Evolutionary conservation across 2,329 filamentous ascomycete species (phyloP).

Genomic region (Stemphylium lycopersici): DNA sequence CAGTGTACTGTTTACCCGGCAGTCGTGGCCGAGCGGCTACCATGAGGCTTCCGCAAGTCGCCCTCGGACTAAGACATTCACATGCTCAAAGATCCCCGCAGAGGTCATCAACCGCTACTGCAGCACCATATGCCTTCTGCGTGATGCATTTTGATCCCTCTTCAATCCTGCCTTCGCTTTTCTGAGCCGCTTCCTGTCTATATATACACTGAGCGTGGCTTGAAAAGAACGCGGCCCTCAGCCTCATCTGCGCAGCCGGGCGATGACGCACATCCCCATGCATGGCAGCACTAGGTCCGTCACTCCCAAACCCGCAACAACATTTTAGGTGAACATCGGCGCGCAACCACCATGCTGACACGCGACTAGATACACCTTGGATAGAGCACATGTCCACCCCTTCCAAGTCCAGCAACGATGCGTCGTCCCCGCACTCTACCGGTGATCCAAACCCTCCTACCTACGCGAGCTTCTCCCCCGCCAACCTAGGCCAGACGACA

Average conservation of each 20-base stretch:
- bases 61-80: constrained; percentile 33
- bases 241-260: constrained; percentile 32
- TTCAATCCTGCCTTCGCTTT: neutral
- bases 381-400: constrained; percentile 51
- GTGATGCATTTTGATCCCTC: constrained; percentile 1
- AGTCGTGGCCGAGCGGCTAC: neutral
- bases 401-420: constrained; percentile 46
- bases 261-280: constrained; percentile 48
- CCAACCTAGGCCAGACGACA: constrained; percentile 72
- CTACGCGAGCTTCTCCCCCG: constrained; percentile 87
- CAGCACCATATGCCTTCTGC: constrained; percentile 22
- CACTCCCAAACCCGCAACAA: constrained; percentile 18
- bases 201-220: constrained; percentile 16
- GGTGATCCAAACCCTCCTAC: constrained; percentile 68
- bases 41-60: constrained; percentile 14
- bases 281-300: constrained; percentile 54
- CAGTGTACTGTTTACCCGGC: neutral
- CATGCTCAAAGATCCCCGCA: constrained; percentile 32
- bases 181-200: neutral
- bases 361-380: constrained; percentile 48
- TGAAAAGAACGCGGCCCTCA: constrained; percentile 24
- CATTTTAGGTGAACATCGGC: constrained; percentile 5
- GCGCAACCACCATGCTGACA: constrained; percentile 37
- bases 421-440: constrained; percentile 43
- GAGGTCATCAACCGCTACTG: constrained; percentile 19